phyloP scores from a whole-genome alignment of 495 filamentous ascomycete species.

The Pyronema omphalodes region DNA sequence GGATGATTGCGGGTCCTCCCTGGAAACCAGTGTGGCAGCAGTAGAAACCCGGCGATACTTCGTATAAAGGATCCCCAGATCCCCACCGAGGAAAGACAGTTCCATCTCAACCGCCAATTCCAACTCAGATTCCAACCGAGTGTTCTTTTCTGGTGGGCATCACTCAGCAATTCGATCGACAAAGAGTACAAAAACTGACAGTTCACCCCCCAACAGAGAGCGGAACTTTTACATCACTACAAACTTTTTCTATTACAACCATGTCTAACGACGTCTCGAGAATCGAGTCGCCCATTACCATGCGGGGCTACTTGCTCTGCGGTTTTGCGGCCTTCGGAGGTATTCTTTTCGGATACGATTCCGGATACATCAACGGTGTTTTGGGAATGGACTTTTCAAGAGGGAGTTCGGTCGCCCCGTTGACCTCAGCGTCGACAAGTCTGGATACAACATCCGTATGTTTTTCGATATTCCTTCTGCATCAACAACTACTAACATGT shows the following conservation, averaged over 20 bases:
- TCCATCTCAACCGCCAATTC: too few relatives aligned
- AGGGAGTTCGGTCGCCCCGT: slow-evolving; percentile 38
- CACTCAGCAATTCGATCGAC: too few relatives aligned
- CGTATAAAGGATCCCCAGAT: too few relatives aligned
- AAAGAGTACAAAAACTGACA: too few relatives aligned
- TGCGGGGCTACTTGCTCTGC: slow-evolving; percentile 7
- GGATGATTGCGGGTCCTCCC: too few relatives aligned
- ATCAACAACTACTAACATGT: slow-evolving; percentile 16
- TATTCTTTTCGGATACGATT: slow-evolving; percentile 78
- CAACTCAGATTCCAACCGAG: too few relatives aligned
- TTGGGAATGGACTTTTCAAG: slow-evolving; percentile 64
- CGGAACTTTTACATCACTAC: too few relatives aligned
- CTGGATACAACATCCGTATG: slow-evolving; percentile 2
- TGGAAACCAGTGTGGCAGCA: too few relatives aligned
- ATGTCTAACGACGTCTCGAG: slow-evolving; percentile 3
- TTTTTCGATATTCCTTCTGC: neutral
- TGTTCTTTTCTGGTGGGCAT: too few relatives aligned
- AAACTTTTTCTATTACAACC: neutral
- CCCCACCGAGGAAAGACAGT: too few relatives aligned
- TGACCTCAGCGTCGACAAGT: neutral
- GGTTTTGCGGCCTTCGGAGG: slow-evolving; percentile 71
- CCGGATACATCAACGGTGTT: slow-evolving; percentile 73
- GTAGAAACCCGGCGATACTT: too few relatives aligned
- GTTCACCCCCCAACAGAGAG: too few relatives aligned
- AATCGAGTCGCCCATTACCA: slow-evolving; percentile 4